These are phyloP conservation scores for Penicillium macrosclerotiorum DNA, from an alignment of 495 filamentous ascomycete genomes.

Conservation along the genomic window DNA sequence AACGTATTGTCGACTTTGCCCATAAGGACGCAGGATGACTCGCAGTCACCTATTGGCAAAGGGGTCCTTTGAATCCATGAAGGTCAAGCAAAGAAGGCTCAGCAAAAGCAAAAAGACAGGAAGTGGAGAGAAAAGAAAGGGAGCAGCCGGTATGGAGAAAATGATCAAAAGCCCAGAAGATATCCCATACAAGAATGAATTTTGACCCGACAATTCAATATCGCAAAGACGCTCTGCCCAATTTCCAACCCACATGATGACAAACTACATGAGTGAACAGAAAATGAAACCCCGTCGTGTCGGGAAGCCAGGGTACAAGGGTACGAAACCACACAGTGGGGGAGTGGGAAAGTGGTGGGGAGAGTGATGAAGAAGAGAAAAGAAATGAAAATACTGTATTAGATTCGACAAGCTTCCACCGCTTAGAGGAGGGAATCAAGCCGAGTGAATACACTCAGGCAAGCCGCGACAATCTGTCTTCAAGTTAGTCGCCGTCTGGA, in stretches of 20 bases:
- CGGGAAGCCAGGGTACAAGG: conserved; percentile 2
- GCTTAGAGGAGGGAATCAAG: conserved; percentile 86
- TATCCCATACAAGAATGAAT: conserved; percentile 32
- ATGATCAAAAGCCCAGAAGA: conserved; percentile 5
- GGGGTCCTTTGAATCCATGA: no score
- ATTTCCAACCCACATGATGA: conserved; percentile 33
- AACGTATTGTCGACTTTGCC: no score
- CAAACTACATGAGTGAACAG: conserved; percentile 37
- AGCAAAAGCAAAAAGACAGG: background rate
- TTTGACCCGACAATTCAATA: conserved; percentile 25
- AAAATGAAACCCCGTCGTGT: conserved; percentile 21
- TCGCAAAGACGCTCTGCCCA: conserved; percentile 28
- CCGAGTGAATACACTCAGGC: conserved; percentile 93
- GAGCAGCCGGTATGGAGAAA: background rate
- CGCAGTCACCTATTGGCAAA: no score
- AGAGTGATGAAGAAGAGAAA: conserved; percentile 12
- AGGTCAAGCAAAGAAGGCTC: background rate
- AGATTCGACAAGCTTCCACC: conserved; percentile 18
- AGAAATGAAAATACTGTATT: conserved; percentile 25
- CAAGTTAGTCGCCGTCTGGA: conserved; percentile 17
- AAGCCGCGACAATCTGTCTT: conserved; percentile 79
- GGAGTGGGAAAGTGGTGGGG: conserved; percentile 14
- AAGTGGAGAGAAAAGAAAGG: background rate
- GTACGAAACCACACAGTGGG: background rate
- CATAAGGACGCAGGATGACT: no score